Conservation (phyloP, 1,284 basidiomycete species). For the Moesziomyces parantarcticus region DNA sequence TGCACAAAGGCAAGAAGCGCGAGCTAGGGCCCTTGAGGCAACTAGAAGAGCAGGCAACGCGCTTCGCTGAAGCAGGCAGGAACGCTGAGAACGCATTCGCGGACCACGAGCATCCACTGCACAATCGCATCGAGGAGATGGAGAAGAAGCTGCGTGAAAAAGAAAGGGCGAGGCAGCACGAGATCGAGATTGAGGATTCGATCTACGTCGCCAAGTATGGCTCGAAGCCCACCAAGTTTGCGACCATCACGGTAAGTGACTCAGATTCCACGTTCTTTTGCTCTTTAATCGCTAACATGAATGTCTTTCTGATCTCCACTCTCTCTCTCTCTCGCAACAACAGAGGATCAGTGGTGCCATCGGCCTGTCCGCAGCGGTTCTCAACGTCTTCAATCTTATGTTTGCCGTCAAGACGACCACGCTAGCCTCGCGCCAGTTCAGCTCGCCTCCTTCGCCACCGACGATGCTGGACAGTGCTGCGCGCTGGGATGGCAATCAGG, state of each 20-base stretch:
- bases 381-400: slow-evolving; percentile 33
- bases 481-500: slow-evolving; percentile 19
- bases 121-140: neutral
- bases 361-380: slow-evolving; percentile 15
- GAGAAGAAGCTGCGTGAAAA: neutral
- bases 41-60: neutral
- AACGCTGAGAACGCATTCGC: no score
- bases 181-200: slow-evolving; percentile 20
- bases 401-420: slow-evolving; percentile 34
- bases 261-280: neutral
- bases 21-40: neutral
- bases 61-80: neutral
- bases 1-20: neutral
- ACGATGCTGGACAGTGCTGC: slow-evolving; percentile 30
- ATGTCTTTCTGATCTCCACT: neutral
- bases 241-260: slow-evolving; percentile 24
- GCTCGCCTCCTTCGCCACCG: slow-evolving; percentile 29
- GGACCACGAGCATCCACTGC: neutral
- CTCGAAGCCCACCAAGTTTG: slow-evolving; percentile 26
- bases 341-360: slow-evolving; percentile 16
- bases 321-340: neutral
- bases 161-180: slow-evolving; percentile 1
- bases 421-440: slow-evolving; percentile 23
- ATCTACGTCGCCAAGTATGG: slow-evolving; percentile 27
- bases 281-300: neutral